phyloP scores from a whole-genome alignment of 164 flowering plant species.

The Amborella trichopoda region DNA sequence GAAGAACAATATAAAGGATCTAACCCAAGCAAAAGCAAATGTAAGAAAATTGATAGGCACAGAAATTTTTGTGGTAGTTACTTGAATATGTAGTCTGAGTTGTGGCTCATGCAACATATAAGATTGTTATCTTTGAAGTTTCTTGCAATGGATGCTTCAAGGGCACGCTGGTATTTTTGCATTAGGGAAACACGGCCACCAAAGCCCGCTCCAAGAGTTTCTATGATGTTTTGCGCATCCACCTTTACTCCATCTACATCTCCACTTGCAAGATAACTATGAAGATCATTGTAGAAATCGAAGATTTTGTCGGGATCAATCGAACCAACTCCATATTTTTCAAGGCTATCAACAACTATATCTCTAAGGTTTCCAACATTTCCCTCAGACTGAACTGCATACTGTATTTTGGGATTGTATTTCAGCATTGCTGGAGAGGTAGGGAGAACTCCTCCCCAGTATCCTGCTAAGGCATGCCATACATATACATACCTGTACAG shows the following conservation, averaged over 20 bases:
- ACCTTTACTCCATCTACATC: conserved; percentile 84
- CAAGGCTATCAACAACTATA: conserved; percentile 46
- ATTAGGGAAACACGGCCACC: conserved; percentile 65
- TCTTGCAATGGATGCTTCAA: conserved; percentile 45
- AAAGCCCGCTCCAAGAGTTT: conserved; percentile 54
- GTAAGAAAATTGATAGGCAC: too few relatives aligned
- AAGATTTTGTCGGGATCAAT: conserved; percentile 45
- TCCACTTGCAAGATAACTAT: conserved; percentile 44
- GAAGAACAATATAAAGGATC: too few relatives aligned
- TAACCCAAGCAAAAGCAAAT: too few relatives aligned
- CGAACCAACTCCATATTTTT: conserved; percentile 54
- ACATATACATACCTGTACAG: conserved; percentile 56
- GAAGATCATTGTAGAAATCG: conserved; percentile 68
- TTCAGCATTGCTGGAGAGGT: conserved; percentile 41
- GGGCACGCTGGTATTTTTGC: conserved; percentile 42
- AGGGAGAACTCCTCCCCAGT: conserved; percentile 82
- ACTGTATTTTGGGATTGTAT: conserved; percentile 47
- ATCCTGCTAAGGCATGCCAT: conserved; percentile 79
- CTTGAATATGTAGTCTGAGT: conserved; percentile 54
- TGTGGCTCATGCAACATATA: conserved; percentile 69
- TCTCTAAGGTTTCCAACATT: conserved; percentile 49
- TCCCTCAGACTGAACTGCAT: conserved; percentile 60
- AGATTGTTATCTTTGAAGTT: conserved; percentile 48
- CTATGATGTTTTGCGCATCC: conserved; percentile 62
- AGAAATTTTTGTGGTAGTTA: too few relatives aligned